Conservation (phyloP, 768 basidiomycete genomes). For the Gloeostereum incarnatum region DNA sequence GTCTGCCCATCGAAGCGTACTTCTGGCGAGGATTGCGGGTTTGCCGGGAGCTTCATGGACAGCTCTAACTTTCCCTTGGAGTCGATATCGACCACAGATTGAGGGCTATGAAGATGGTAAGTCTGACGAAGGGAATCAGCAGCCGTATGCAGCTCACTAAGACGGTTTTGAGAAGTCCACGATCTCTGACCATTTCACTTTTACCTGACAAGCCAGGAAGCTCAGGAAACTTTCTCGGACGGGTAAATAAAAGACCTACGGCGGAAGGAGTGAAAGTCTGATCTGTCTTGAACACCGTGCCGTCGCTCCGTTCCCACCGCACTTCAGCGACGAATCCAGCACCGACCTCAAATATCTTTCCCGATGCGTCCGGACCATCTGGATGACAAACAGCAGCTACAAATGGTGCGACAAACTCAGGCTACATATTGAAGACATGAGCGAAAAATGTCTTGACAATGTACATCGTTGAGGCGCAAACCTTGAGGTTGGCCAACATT, state of each 20-base stretch:
- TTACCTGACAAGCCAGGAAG: conserved; percentile 41
- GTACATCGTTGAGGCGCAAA: conserved; percentile 15
- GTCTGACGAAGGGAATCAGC: not conserved
- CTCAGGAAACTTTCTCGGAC: not conserved
- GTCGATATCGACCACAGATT: conserved; percentile 53
- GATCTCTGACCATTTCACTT: conserved; percentile 74
- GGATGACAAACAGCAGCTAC: conserved; percentile 85
- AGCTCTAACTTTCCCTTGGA: conserved; percentile 50
- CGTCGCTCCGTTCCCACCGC: conserved; percentile 88
- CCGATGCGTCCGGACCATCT: conserved; percentile 69
- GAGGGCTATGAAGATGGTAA: conserved; percentile 40
- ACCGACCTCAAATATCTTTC: conserved; percentile 86
- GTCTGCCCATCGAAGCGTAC: conserved; percentile 87
- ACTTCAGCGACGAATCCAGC: conserved; percentile 89
- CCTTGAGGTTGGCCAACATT: conserved; percentile 81
- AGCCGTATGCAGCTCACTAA: conserved; percentile 39
- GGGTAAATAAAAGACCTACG: conserved; percentile 28
- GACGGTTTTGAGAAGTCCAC: conserved; percentile 67
- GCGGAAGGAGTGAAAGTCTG: conserved; percentile 90
- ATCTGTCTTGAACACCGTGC: conserved; percentile 85
- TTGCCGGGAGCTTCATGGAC: conserved; percentile 55
- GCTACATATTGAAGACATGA: conserved; percentile 31
- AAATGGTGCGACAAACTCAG: conserved; percentile 88
- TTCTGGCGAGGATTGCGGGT: conserved; percentile 56
- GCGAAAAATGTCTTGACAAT: not conserved